phyloP scores from a whole-genome alignment of 2,329 filamentous ascomycete genomes.

The Coccinonectria pachysandricola region DNA sequence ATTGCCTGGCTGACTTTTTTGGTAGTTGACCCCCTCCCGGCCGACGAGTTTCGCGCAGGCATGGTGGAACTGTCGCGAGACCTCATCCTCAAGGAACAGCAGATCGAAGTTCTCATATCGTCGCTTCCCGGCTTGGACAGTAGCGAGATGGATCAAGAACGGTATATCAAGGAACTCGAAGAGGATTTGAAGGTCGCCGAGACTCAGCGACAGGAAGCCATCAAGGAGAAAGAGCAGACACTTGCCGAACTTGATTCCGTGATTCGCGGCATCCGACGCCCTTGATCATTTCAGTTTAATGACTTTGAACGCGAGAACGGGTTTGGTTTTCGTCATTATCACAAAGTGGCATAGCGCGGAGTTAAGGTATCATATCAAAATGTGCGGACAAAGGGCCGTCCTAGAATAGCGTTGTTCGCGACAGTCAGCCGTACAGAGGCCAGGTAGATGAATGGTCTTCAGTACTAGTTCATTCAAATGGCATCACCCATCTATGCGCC shows the following conservation, averaged over 20 bases:
- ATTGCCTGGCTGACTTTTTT: constrained; percentile 2
- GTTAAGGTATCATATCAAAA: no score
- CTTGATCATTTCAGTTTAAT: constrained; percentile 34
- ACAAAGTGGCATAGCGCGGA: constrained; percentile 9
- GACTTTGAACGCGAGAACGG: no score
- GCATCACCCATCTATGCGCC: constrained; percentile 8
- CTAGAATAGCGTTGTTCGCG: no score
- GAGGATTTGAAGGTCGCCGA: constrained; percentile 55
- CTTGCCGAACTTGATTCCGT: constrained; percentile 50
- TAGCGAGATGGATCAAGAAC: constrained; percentile 67
- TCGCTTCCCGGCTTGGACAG: constrained; percentile 67
- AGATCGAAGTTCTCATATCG: constrained; percentile 69
- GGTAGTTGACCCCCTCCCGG: constrained; percentile 49
- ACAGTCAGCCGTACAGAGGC: no score
- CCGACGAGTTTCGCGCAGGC: constrained; percentile 55
- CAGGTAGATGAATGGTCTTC: no score
- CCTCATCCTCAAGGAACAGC: constrained; percentile 69
- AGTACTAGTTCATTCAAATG: constrained; percentile 5
- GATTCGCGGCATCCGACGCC: constrained; percentile 48
- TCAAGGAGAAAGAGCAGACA: constrained; percentile 53
- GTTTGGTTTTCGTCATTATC: constrained; percentile 2
- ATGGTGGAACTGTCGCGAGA: constrained; percentile 67
- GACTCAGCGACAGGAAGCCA: constrained; percentile 49
- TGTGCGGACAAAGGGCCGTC: no score
- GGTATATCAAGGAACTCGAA: constrained; percentile 53